Evolutionary conservation across 2,329 filamentous ascomycete species (phyloP).

Genomic region (Talaromyces rugulosus): DNA sequence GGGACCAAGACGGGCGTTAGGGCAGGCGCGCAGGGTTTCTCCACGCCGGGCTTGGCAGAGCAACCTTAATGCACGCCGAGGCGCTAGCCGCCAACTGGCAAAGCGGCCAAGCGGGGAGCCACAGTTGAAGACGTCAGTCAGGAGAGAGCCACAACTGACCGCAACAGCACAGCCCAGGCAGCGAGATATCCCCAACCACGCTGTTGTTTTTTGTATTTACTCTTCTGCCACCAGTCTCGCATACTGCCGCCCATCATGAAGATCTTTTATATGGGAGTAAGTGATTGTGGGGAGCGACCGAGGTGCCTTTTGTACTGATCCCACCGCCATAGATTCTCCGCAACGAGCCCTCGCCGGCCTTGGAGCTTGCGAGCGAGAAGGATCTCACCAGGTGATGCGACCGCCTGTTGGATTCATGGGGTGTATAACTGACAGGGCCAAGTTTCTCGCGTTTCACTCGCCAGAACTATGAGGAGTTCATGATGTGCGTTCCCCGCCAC

Average conservation of each 20-base stretch:
- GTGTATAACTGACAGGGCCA: background rate
- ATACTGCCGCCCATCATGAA: slow-evolving; percentile 60
- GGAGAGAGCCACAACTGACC: background rate
- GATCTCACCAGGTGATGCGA: slow-evolving; percentile 54
- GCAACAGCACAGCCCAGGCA: slow-evolving; percentile 1
- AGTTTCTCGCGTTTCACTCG: slow-evolving; percentile 77
- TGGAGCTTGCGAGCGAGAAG: slow-evolving; percentile 72
- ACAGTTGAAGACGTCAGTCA: slow-evolving; percentile 7
- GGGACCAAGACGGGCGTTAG: slow-evolving; percentile 11
- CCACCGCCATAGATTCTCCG: slow-evolving; percentile 62
- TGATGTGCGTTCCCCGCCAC: slow-evolving; percentile 9
- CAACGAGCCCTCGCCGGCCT: slow-evolving; percentile 70
- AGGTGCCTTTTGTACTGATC: background rate
- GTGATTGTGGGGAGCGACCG: slow-evolving; percentile 22
- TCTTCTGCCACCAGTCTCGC: background rate
- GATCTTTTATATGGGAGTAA: slow-evolving; percentile 81
- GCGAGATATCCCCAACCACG: background rate
- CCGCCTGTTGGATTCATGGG: background rate
- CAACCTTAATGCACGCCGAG: slow-evolving; percentile 7
- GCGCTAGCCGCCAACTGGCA: background rate
- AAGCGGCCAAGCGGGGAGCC: background rate
- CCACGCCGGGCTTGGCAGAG: background rate
- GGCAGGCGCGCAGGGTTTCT: slow-evolving; percentile 7
- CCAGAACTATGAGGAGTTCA: slow-evolving; percentile 51
- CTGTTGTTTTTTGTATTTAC: background rate